Evolutionary conservation across 2,329 filamentous ascomycete species (phyloP), one percentile per base, ranked within the genome.

Genomic region (Fusarium sp.): DNA sequence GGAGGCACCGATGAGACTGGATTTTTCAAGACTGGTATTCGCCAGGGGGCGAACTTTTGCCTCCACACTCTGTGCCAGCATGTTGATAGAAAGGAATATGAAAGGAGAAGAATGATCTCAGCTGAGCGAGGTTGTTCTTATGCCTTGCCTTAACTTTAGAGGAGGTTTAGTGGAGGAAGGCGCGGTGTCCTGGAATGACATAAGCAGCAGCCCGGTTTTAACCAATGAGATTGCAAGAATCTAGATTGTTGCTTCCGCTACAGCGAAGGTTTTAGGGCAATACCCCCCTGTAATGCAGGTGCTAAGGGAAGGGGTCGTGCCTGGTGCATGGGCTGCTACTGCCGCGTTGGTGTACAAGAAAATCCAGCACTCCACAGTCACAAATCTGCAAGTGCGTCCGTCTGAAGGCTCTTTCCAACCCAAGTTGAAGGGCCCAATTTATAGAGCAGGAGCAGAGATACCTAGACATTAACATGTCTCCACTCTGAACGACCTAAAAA

Each of bases 1-100:
- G 2, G 84, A 84, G 4, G 85, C 85, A 57, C 85, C 85, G 15
- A 79, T 69, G 7, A 85, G 80, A 47, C 80, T 83, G 30, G 83
- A 76, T 57, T 84, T 85, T 51, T 85, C 83, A 28, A 83, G 81
- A 44, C 80, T 81, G 28, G 80, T 77, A 65, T 83, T 85, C 59
- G 82, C 78, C 48, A 85, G 71, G 6, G 84, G 83, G 28, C 84
- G 80, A 20, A 85, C 82, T 72, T 83, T 85, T 69, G 78, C 82
- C 50, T 83, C 79, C 44, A 84, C 75, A 71, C 77, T 80, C 56
- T 80, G 79, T 31, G 80, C 78, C 18, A 80, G 74, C 82, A 82
- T 82, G 61, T n/a, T n/a, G n/a, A n/a, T n/a, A 51, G 36, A 38
- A 22, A 30, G 16, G 26, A 15, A n/a, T n/a, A n/a, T n/a, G n/a